A percentile compares a stretch with the other conserved stretches of the same genome.
phyloP scores from a whole-genome alignment of 306 rosid species.

The Fagus sylvatica region DNA sequence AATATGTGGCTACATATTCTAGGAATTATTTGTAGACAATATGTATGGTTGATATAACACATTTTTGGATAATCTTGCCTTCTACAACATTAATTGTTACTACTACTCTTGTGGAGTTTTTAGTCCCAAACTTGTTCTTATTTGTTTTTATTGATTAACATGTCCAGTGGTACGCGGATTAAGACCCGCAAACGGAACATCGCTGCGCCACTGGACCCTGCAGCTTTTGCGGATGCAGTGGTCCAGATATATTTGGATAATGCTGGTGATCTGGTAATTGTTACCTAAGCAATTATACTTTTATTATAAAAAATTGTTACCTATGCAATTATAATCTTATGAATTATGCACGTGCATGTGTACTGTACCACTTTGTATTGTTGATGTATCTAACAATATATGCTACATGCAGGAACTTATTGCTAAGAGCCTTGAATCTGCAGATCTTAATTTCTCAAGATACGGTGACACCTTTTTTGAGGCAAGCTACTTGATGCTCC shows the following conservation, averaged over 20 bases:
- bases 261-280: conserved; percentile 99
- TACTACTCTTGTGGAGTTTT: neutral
- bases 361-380: neutral
- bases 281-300: conserved; percentile 4
- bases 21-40: neutral
- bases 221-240: conserved; percentile 99
- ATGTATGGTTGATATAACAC: neutral
- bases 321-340: conserved; percentile 4
- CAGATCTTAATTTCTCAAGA: conserved; percentile 96
- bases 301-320: conserved; percentile 15
- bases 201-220: conserved; percentile 99
- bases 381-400: conserved; percentile 15
- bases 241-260: conserved; percentile 99
- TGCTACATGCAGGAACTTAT: conserved; percentile 71
- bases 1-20: neutral
- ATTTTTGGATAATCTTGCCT: neutral
- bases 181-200: conserved; percentile 99
- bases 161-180: conserved; percentile 99
- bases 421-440: conserved; percentile 82
- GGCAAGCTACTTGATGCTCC: conserved; percentile 45
- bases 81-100: neutral
- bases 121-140: neutral
- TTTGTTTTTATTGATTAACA: conserved; percentile 8
- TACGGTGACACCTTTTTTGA: conserved; percentile 98
- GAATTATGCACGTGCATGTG: neutral